These are phyloP conservation scores for Pseudocercospora pini-densiflorae DNA, from an alignment of 2,329 filamentous ascomycete species.

Conservation along the genomic window DNA sequence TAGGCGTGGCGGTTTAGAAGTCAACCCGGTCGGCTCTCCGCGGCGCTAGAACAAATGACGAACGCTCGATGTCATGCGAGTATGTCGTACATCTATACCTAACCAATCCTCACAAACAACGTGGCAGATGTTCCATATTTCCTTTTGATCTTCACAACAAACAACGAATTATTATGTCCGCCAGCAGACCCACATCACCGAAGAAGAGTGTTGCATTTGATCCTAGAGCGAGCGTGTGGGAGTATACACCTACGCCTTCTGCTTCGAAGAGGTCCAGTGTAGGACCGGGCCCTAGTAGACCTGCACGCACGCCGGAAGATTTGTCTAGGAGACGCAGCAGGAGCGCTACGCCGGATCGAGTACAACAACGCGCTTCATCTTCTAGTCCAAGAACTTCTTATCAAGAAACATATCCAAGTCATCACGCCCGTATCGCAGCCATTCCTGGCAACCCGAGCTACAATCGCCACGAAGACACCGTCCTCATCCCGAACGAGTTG, in stretches of 20 bases:
- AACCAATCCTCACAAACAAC: constrained; percentile 2
- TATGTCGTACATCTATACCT: constrained; percentile 6
- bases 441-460: background rate
- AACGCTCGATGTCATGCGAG: constrained; percentile 6
- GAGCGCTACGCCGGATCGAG: constrained; percentile 6
- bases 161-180: background rate
- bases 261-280: background rate
- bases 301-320: background rate
- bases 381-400: background rate
- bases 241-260: background rate
- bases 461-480: background rate
- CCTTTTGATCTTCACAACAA: background rate
- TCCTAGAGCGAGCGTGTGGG: background rate
- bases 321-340: background rate
- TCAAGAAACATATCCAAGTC: background rate
- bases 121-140: background rate
- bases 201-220: constrained; percentile 8
- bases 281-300: background rate
- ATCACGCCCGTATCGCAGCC: background rate
- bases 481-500: background rate
- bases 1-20: background rate
- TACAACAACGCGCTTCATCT: background rate
- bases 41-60: constrained; percentile 5
- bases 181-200: background rate
- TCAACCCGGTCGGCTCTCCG: background rate